Evolutionary conservation across 495 filamentous ascomycete species (phyloP), one percentile per base, ranked within the genome.

Genomic region (Penicillium ucsense): DNA sequence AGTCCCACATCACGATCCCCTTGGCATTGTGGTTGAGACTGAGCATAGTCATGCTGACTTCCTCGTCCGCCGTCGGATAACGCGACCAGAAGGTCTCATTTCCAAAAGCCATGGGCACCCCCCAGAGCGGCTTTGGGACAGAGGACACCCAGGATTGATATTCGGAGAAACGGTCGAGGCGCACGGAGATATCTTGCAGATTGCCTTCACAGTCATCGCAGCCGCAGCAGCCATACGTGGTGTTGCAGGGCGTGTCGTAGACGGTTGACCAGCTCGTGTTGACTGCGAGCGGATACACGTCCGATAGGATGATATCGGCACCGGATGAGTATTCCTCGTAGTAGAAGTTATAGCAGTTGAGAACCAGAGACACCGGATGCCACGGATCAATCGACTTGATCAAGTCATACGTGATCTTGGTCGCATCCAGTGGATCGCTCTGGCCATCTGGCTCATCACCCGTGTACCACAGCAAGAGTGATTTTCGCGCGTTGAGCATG

Each of bases 301-400:
- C 83, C 9, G 73, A 70, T 63, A 86, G 77, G 38, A 87, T 61
- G 50, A 86, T 81, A 53, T 87, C 82, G 1, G 79, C 79, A 8
- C 77, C 77, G 4, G 67, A 50, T 0, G 73, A 60, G 63, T 88
- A 86, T 4, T 76, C 57, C n/a, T 54, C 57, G 56, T 81, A 88
- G 57, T 82, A 75, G 63, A 82, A 87, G 56, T 86, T 79, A 35
- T 76, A 72, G 72, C 84, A 88, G 63, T 86, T 86, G 30, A 87
- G 70, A 1, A 75, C 76, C 1, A 86, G 65, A 1, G 76, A 77
- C 4, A 84, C 75, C 0, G 83, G 84, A 59, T 86, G 84, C 59
- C 84, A 86, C 0, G 82, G 82, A 60, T 88, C 84, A 1, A 83
- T 55, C 0, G 51, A 47, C 39, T 73, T 72, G 53, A 87, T 72